A percentile compares a stretch with the other conserved stretches of the same genome.
These are phyloP conservation scores for Alternaria brassicicola DNA, from an alignment of 2,329 filamentous ascomycete genomes.

Conservation along the genomic window DNA sequence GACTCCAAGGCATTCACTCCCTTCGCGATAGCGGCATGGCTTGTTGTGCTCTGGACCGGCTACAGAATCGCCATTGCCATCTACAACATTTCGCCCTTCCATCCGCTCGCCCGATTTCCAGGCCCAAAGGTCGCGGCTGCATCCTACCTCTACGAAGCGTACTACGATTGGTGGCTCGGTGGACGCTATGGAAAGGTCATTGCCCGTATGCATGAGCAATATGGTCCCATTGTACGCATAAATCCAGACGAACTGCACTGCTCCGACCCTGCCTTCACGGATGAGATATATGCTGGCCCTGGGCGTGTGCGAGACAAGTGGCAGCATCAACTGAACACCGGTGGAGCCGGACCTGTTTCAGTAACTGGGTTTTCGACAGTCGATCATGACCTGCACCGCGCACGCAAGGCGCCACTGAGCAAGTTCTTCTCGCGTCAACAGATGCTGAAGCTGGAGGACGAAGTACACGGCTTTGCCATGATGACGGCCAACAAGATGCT, in stretches of 20 bases:
- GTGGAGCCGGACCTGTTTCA: constrained; percentile 31
- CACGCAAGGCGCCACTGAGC: constrained; percentile 39
- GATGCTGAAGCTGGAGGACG: constrained; percentile 34
- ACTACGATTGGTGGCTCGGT: constrained; percentile 35
- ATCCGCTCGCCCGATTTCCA: constrained; percentile 34
- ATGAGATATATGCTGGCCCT: constrained; percentile 41
- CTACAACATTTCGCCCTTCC: constrained; percentile 35
- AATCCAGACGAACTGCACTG: constrained; percentile 44
- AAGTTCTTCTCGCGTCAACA: constrained; percentile 47
- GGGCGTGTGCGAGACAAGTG: constrained; percentile 31
- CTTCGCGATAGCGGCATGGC: constrained; percentile 19
- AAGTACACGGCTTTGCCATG: constrained; percentile 27
- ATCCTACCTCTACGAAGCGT: constrained; percentile 37
- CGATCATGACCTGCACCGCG: constrained; percentile 42
- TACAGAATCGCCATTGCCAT: constrained; percentile 25
- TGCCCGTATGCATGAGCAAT: constrained; percentile 42
- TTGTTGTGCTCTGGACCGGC: constrained; percentile 25
- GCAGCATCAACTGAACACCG: constrained; percentile 34
- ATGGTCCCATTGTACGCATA: constrained; percentile 39
- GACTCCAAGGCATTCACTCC: constrained; percentile 19
- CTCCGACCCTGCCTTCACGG: constrained; percentile 40
- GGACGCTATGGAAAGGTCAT: constrained; percentile 46
- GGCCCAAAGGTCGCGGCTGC: constrained; percentile 40
- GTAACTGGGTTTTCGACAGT: constrained; percentile 37
- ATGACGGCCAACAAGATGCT: constrained; percentile 27